Evolutionary conservation across 139 green algal genomes (phyloP).

Genomic region (Axilococcus clingmanii): DNA sequence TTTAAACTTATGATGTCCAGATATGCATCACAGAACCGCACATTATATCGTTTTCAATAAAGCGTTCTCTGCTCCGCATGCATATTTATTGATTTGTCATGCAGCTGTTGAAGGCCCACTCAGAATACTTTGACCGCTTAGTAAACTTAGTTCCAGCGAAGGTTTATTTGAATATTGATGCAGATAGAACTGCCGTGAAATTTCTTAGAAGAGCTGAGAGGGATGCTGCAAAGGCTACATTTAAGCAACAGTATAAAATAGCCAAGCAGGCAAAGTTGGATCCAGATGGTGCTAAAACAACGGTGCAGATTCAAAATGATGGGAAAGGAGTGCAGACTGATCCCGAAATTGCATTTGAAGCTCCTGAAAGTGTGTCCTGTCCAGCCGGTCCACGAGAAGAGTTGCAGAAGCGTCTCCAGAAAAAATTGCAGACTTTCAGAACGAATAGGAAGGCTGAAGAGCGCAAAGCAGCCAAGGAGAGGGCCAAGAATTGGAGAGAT

Average conservation of each 20-base stretch:
- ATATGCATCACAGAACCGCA: not conserved
- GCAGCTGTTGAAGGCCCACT: not conserved
- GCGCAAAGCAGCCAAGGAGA: constrained; percentile 18
- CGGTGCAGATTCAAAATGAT: constrained; percentile 27
- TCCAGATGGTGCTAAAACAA: constrained; percentile 29
- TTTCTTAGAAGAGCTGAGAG: constrained; percentile 39
- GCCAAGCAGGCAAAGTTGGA: constrained; percentile 53
- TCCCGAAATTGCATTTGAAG: not conserved
- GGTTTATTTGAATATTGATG: constrained; percentile 35
- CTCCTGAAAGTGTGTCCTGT: not conserved
- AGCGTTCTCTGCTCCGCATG: not conserved
- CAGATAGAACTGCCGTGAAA: constrained; percentile 14
- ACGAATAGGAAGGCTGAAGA: constrained; percentile 19
- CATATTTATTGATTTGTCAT: not conserved
- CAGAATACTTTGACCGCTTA: constrained; percentile 57
- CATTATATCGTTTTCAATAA: not conserved
- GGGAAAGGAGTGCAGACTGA: not conserved
- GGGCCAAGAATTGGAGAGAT: constrained; percentile 23
- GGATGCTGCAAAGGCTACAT: constrained; percentile 33
- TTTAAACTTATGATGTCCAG: too few relatives aligned
- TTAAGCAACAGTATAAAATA: constrained; percentile 49
- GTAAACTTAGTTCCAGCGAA: constrained; percentile 56
- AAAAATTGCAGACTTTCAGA: constrained; percentile 16
- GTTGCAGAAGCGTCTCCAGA: constrained; percentile 51
- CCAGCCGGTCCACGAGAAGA: constrained; percentile 45